A percentile compares a stretch with the other conserved stretches of the same genome.
Evolutionary conservation across 345 rosid species (phyloP).

Genomic region (Gossypium australe): DNA sequence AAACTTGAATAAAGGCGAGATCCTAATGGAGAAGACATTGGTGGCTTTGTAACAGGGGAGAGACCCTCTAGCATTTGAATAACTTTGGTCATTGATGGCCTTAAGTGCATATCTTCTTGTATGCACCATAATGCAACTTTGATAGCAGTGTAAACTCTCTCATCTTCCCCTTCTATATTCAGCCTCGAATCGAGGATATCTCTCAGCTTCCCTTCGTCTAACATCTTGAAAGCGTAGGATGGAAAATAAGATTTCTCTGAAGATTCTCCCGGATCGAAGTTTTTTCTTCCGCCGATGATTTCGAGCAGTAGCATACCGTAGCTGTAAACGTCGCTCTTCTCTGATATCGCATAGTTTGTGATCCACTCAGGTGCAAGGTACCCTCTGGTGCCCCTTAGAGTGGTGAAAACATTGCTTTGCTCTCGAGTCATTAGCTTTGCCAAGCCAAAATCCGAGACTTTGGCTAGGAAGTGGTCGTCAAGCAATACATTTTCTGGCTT

Average conservation of each 20-base stretch:
- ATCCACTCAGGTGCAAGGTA: constrained; percentile 96
- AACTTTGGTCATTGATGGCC: constrained; percentile 85
- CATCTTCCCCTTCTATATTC: constrained; percentile 35
- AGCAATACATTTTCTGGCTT: constrained; percentile 91
- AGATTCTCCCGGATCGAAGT: constrained; percentile 47
- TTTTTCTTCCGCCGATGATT: constrained; percentile 84
- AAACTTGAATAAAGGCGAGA: constrained; percentile 47
- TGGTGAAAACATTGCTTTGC: constrained; percentile 89
- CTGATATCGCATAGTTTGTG: constrained; percentile 88
- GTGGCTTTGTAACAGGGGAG: constrained; percentile 53
- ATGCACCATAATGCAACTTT: constrained; percentile 91
- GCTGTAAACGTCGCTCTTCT: constrained; percentile 92
- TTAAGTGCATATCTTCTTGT: constrained; percentile 75
- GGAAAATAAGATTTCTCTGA: constrained; percentile 87
- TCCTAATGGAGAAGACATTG: constrained; percentile 55
- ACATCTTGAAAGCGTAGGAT: constrained; percentile 80
- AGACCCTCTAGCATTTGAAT: constrained; percentile 97
- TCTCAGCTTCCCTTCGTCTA: constrained; percentile 73
- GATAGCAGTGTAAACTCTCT: constrained; percentile 43
- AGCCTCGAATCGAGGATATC: constrained; percentile 64
- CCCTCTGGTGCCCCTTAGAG: constrained; percentile 87
- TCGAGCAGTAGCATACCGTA: constrained; percentile 84
- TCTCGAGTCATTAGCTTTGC: constrained; percentile 92
- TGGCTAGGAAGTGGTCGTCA: constrained; percentile 69
- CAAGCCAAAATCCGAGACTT: constrained; percentile 91